A percentile compares a stretch with the other conserved stretches of the same genome.
Conservation (phyloP, 768 basidiomycete genomes). For the Cubamyces sp. region DNA sequence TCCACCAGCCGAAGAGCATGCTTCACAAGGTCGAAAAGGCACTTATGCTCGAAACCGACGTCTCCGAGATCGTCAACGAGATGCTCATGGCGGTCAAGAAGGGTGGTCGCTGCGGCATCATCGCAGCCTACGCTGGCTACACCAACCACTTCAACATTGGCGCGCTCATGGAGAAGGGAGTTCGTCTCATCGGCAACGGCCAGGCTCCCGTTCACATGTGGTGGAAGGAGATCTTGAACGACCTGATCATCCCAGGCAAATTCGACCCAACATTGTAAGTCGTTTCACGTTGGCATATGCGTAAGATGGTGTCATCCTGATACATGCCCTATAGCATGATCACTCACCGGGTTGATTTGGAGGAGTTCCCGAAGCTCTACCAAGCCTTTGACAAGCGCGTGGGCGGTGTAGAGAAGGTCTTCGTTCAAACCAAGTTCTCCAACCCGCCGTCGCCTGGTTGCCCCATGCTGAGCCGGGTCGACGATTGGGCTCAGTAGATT, state of each 20-base stretch:
- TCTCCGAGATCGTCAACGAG: slow-evolving; percentile 65
- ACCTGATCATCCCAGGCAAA: slow-evolving; percentile 64
- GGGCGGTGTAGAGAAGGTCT: slow-evolving; percentile 69
- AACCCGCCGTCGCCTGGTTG: slow-evolving; percentile 50
- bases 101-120: slow-evolving; percentile 63
- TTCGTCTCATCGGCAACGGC: slow-evolving; percentile 72
- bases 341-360: slow-evolving; percentile 62
- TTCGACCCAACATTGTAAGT: slow-evolving; percentile 66
- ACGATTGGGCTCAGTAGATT: slow-evolving; percentile 44
- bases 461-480: slow-evolving; percentile 56
- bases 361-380: slow-evolving; percentile 70
- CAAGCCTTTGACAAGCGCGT: slow-evolving; percentile 61
- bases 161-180: slow-evolving; percentile 78
- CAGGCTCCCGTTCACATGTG: slow-evolving; percentile 78
- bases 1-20: slow-evolving; percentile 71
- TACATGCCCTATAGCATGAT: slow-evolving; percentile 42
- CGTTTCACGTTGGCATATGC: background rate
- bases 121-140: slow-evolving; percentile 69
- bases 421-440: slow-evolving; percentile 67
- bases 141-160: slow-evolving; percentile 74
- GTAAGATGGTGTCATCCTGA: background rate
- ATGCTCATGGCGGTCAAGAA: slow-evolving; percentile 48
- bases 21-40: slow-evolving; percentile 70
- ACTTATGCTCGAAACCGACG: slow-evolving; percentile 77
- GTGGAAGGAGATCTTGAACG: slow-evolving; percentile 71